A percentile compares a stretch with the other conserved stretches of the same genome.
These are phyloP conservation scores for Cadophora luteo-olivacea DNA, from an alignment of 2,329 filamentous ascomycete genomes.

Conservation along the genomic window DNA sequence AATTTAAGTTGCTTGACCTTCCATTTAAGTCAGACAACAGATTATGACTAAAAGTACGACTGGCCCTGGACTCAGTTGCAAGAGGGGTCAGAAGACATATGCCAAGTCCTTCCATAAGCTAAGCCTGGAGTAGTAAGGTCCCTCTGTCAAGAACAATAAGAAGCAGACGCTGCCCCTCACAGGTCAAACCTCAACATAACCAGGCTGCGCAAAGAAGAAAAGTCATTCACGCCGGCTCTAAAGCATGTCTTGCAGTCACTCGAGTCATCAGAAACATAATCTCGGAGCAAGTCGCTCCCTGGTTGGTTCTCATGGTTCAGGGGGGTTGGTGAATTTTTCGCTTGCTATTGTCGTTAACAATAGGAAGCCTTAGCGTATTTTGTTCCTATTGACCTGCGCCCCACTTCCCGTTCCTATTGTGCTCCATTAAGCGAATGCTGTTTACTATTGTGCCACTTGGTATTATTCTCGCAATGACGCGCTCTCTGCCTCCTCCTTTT, in stretches of 20 bases:
- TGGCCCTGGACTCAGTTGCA: too few species aligned
- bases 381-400: conserved; percentile 16
- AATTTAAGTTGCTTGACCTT: too few species aligned
- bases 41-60: too few species aligned
- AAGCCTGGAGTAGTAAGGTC: neutral
- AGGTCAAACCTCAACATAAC: neutral
- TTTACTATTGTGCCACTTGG: conserved; percentile 17
- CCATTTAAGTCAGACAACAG: too few species aligned
- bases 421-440: conserved; percentile 9
- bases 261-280: neutral
- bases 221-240: neutral
- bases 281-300: neutral
- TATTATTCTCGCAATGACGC: conserved; percentile 3
- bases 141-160: neutral
- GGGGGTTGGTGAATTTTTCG: neutral
- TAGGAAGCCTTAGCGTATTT: conserved; percentile 15
- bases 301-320: neutral
- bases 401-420: conserved; percentile 14
- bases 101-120: neutral
- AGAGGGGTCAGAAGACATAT: neutral
- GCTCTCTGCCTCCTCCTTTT: neutral
- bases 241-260: neutral
- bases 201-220: neutral
- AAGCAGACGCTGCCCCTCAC: neutral
- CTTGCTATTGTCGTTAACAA: conserved; percentile 1